Evolutionary conservation across 495 filamentous ascomycete species (phyloP).

Genomic region (Hyaloscypha hepaticicola): DNA sequence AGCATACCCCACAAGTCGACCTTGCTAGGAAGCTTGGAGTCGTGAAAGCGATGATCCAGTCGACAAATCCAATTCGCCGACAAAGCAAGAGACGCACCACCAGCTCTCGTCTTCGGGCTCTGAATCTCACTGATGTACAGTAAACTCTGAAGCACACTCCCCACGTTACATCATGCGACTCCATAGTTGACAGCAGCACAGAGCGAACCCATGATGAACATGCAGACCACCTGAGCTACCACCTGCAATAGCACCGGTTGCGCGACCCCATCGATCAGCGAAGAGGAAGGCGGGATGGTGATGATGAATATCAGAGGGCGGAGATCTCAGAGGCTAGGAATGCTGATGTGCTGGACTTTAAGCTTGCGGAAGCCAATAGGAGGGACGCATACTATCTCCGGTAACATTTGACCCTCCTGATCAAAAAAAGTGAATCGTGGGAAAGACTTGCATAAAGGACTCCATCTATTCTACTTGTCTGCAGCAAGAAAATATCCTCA

Average conservation of each 20-base stretch:
- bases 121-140: conserved; percentile 54
- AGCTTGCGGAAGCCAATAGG: conserved; percentile 51
- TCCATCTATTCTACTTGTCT: conserved; percentile 52
- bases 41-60: conserved; percentile 64
- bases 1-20: conserved; percentile 58
- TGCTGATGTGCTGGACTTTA: conserved; percentile 41
- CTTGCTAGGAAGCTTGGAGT: conserved; percentile 61
- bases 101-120: conserved; percentile 51
- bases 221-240: conserved; percentile 43
- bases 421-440: neutral
- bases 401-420: neutral
- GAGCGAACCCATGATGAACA: conserved; percentile 42
- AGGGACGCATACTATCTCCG: conserved; percentile 46
- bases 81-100: conserved; percentile 50
- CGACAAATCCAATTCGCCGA: conserved; percentile 52
- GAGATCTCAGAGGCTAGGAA: conserved; percentile 55
- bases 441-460: conserved; percentile 47
- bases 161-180: conserved; percentile 54
- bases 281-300: conserved; percentile 50
- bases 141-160: conserved; percentile 54
- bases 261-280: conserved; percentile 62
- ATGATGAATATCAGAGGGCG: conserved; percentile 49
- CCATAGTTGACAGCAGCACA: conserved; percentile 46
- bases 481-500: conserved; percentile 55
- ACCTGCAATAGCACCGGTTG: conserved; percentile 55